phyloP scores from a whole-genome alignment of 2,329 filamentous ascomycete species.

The Phoma herbarum region DNA sequence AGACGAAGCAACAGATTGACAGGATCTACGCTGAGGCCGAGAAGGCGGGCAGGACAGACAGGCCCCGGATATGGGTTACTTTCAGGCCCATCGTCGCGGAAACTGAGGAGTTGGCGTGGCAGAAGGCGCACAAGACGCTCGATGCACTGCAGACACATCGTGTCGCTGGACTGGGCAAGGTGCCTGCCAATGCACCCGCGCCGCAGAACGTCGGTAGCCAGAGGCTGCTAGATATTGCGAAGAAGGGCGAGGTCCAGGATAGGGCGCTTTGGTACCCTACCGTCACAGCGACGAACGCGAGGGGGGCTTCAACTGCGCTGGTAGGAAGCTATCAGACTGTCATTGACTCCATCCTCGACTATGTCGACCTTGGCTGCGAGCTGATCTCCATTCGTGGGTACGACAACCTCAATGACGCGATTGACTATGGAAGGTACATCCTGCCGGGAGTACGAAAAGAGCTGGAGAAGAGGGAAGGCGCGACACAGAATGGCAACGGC shows the following conservation, averaged over 20 bases:
- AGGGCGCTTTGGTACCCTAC: slow-evolving; percentile 27
- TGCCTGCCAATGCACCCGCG: slow-evolving; percentile 10
- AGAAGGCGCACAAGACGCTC: slow-evolving; percentile 66
- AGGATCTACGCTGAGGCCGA: slow-evolving; percentile 66
- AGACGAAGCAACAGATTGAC: slow-evolving; percentile 70
- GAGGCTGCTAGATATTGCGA: slow-evolving; percentile 25
- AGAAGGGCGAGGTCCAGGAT: slow-evolving; percentile 26
- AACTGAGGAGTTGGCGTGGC: slow-evolving; percentile 70
- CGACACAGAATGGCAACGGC: slow-evolving; percentile 11
- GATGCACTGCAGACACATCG: slow-evolving; percentile 60
- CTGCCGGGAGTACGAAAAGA: slow-evolving; percentile 22
- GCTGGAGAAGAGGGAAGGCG: slow-evolving; percentile 17
- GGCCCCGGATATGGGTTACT: slow-evolving; percentile 70
- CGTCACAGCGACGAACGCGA: slow-evolving; percentile 24
- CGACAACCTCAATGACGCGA: slow-evolving; percentile 27
- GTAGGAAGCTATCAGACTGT: slow-evolving; percentile 28
- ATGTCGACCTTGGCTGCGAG: slow-evolving; percentile 26
- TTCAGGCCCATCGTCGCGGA: slow-evolving; percentile 69
- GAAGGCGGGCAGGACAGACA: slow-evolving; percentile 64
- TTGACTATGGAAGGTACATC: slow-evolving; percentile 27
- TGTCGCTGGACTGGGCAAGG: slow-evolving; percentile 13
- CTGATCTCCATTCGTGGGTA: slow-evolving; percentile 28
- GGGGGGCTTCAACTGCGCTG: slow-evolving; percentile 23
- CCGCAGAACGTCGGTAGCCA: slow-evolving; percentile 25
- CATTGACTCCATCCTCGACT: slow-evolving; percentile 26